Evolutionary conservation across 1,284 basidiomycete species (phyloP).

Genomic region (Moesziomyces sp.): DNA sequence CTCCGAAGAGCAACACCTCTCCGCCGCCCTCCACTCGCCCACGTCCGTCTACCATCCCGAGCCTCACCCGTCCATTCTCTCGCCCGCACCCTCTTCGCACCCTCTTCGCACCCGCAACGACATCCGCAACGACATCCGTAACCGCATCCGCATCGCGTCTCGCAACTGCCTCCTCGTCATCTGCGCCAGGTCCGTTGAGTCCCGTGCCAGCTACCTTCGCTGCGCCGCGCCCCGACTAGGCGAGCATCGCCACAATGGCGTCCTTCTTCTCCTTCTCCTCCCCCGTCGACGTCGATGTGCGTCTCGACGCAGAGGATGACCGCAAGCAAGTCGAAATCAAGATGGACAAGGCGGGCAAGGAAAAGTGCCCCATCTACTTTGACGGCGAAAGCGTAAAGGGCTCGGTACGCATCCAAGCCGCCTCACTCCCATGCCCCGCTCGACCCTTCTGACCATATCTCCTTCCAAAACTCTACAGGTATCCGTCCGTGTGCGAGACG

Average conservation of each 20-base stretch:
- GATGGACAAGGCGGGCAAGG: slow-evolving; percentile 79
- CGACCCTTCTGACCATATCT: not conserved
- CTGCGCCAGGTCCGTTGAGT: too few relatives aligned
- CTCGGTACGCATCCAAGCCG: slow-evolving; percentile 73
- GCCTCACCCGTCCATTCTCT: too few relatives aligned
- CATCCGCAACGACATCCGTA: not conserved
- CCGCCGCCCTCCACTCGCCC: slow-evolving; percentile 3
- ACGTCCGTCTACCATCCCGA: too few relatives aligned
- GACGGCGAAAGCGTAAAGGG: slow-evolving; percentile 91
- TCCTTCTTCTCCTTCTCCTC: slow-evolving; percentile 88
- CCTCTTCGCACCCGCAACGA: not conserved
- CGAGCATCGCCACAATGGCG: slow-evolving; percentile 72
- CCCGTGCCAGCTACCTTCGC: too few relatives aligned
- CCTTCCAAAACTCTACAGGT: slow-evolving; percentile 72
- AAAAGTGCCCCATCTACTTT: slow-evolving; percentile 91
- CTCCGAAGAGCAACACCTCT: slow-evolving; percentile 1
- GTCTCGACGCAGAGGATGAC: slow-evolving; percentile 81
- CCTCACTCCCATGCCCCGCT: not conserved
- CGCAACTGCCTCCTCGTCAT: too few relatives aligned
- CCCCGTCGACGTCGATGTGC: slow-evolving; percentile 90
- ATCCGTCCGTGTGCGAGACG: slow-evolving; percentile 87
- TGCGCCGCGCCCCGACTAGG: too few relatives aligned
- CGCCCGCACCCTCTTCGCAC: too few relatives aligned
- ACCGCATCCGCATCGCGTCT: too few relatives aligned
- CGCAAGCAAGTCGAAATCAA: slow-evolving; percentile 77